Percentiles rank a stretch among this genome's conserved stretches.
These are phyloP conservation scores for Porogramme epimiltina DNA, from an alignment of 1,284 basidiomycete species.

Conservation along the genomic window DNA sequence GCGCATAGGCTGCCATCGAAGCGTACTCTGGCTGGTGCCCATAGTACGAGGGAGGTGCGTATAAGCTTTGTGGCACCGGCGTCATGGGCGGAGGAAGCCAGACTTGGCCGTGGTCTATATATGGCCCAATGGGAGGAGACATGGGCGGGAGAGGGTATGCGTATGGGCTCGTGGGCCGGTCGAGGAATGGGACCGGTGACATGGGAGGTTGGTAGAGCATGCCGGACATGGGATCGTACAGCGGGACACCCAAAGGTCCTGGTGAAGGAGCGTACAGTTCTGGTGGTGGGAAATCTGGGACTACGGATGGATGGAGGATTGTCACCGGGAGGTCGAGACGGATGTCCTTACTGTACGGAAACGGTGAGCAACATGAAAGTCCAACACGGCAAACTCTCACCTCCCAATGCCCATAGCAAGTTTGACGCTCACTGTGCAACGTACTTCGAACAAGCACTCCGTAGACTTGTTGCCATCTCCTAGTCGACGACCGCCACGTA, in stretches of 20 bases:
- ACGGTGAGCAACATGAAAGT: background rate
- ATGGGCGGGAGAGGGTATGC: conserved; percentile 36
- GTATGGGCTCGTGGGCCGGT: conserved; percentile 30
- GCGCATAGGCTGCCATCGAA: conserved; percentile 21
- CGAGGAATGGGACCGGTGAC: conserved; percentile 36
- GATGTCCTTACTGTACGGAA: conserved; percentile 62
- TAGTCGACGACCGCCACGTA: conserved; percentile 52
- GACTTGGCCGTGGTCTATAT: conserved; percentile 46
- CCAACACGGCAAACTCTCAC: conserved; percentile 32
- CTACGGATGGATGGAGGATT: conserved; percentile 61
- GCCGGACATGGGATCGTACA: conserved; percentile 18
- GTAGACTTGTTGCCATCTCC: conserved; percentile 37
- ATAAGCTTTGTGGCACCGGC: conserved; percentile 23
- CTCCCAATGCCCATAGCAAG: conserved; percentile 65
- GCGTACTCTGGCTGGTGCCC: conserved; percentile 28
- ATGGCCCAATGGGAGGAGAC: conserved; percentile 39
- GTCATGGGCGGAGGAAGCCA: conserved; percentile 43
- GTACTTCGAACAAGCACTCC: conserved; percentile 66
- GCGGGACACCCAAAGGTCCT: conserved; percentile 11
- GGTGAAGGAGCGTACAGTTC: conserved; percentile 19
- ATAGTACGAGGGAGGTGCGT: conserved; percentile 31
- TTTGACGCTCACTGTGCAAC: conserved; percentile 53
- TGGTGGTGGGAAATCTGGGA: conserved; percentile 42
- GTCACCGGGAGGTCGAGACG: conserved; percentile 60
- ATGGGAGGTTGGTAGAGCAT: conserved; percentile 24